Percentiles rank a stretch among this genome's conserved stretches.
phyloP scores from a whole-genome alignment of 192 early-diverging fungal genomes.

The Spizellomyces punctatus region DNA sequence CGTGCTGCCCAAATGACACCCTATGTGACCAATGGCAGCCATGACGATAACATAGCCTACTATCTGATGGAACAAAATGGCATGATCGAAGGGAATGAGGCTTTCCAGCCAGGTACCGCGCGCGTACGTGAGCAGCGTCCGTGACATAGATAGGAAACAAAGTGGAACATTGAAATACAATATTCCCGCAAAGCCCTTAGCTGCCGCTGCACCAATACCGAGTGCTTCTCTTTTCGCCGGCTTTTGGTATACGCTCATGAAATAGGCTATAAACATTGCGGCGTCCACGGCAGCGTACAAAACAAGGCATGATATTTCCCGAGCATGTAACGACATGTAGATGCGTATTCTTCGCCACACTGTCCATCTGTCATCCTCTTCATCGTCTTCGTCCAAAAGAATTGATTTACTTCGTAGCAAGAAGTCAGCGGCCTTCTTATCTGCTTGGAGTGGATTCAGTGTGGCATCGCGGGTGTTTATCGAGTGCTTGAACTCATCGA shows the following conservation, averaged over 20 bases:
- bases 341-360: not conserved
- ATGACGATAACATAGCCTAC: not conserved
- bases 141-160: constrained; percentile 1
- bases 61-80: constrained; percentile 8
- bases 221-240: not conserved
- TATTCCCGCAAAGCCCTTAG: constrained; percentile 6
- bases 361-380: not conserved
- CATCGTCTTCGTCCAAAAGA: not conserved
- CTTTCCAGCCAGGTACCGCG: not conserved
- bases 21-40: not conserved
- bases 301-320: not conserved
- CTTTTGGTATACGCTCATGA: not conserved
- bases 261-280: not conserved
- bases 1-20: not conserved
- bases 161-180: constrained; percentile 4
- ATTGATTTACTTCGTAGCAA: constrained; percentile 1
- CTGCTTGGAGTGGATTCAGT: not conserved
- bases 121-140: not conserved
- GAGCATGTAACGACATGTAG: not conserved
- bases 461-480: constrained; percentile 6
- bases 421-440: constrained; percentile 1
- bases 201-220: not conserved
- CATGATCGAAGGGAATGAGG: constrained; percentile 9
- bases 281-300: not conserved
- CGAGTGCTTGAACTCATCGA: constrained; percentile 11